Base-by-base conservation (phyloP, 2,329 filamentous ascomycete genomes). In the Hypoxylon sp. region DNA sequence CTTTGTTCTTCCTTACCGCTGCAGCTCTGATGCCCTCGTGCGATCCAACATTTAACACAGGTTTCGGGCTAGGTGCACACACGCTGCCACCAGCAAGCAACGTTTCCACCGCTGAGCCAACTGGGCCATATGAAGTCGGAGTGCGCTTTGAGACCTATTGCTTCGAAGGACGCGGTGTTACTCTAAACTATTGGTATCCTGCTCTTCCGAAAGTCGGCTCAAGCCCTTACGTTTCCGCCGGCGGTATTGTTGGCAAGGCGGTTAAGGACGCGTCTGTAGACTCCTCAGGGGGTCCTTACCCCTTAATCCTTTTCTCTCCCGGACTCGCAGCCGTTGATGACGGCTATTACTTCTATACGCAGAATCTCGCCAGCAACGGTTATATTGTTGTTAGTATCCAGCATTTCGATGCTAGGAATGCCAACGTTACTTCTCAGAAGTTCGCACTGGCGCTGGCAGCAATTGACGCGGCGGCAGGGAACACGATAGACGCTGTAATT, bases 271-370 rank as follows among this genome's bases (percentile, higher is more conserved):
- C 37, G 14, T 58, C 66, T 9, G 46, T 69, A 22, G 58, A 69
- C 58, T 47, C 66, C 3, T 59, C 66, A 33, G 47, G 48, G 11
- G 64, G 67, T n/a, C 67, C 67, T 29, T 70, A 65, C 26, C 67
- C 67, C 19, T 54, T 70, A 17, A 63, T 70, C 14, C 5, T 70
- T 24, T 70, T 70, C 57, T 70, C 67, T 17, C 17, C 67, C 5
- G 67, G 67, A 3, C 64, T 70, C 47, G 67, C 37, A 26, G 67
- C 67, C 22, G 67, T 70, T 19, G 26, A 70, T 11, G 67, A 70
- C 44, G 67, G 52, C 14, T 70, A 70, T 24, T 70, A 70, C 42
- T 70, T 70, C 48, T 70, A 68, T 22, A 42, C 63, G 8, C 67
- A 70, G 57, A 70, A 70, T 31, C 64, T 70, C 13, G 67, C 57